Conservation (phyloP, 2,329 filamentous ascomycete species). For the Ophiosphaerella narmari region DNA sequence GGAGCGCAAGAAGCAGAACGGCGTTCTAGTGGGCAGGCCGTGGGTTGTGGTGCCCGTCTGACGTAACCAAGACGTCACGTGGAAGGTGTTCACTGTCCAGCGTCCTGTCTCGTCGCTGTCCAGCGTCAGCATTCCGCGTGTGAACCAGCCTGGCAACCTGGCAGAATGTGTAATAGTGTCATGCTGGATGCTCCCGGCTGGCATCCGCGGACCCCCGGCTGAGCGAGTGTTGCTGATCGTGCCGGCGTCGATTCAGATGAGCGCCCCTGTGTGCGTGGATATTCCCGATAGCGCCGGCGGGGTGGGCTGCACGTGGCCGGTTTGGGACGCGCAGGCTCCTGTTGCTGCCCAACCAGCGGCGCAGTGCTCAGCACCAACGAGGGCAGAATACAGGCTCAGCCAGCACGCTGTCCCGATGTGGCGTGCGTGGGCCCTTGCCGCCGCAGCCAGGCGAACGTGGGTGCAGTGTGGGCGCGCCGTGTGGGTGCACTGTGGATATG, state of each 20-base stretch:
- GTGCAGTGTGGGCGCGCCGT: conserved; percentile 8
- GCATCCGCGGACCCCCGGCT: conserved; percentile 14
- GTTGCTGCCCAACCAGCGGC: not conserved
- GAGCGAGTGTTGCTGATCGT: conserved; percentile 12
- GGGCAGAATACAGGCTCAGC: too few species aligned
- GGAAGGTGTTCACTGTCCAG: too few species aligned
- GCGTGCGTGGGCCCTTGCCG: conserved; percentile 6
- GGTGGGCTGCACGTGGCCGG: conserved; percentile 1
- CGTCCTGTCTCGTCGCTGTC: too few species aligned
- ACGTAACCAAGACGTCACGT: conserved; percentile 2
- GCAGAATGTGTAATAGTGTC: conserved; percentile 2
- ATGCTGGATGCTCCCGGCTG: conserved; percentile 7
- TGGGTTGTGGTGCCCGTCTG: conserved; percentile 3
- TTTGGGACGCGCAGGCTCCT: too few species aligned
- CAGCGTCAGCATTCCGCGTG: too few species aligned
- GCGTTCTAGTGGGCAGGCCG: not conserved
- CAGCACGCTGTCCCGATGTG: conserved; percentile 9
- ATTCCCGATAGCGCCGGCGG: conserved; percentile 18
- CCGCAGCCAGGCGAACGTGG: conserved; percentile 19
- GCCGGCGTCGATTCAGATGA: conserved; percentile 20
- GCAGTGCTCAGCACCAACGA: not conserved
- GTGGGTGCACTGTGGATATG: conserved; percentile 16
- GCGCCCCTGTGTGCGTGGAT: conserved; percentile 13
- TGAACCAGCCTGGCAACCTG: too few species aligned
- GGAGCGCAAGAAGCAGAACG: too few species aligned